Percentiles rank a stretch among this genome's conserved stretches.
These are phyloP conservation scores for Pelargonium nanum DNA, from an alignment of 345 rosid species.

Conservation along the genomic window DNA sequence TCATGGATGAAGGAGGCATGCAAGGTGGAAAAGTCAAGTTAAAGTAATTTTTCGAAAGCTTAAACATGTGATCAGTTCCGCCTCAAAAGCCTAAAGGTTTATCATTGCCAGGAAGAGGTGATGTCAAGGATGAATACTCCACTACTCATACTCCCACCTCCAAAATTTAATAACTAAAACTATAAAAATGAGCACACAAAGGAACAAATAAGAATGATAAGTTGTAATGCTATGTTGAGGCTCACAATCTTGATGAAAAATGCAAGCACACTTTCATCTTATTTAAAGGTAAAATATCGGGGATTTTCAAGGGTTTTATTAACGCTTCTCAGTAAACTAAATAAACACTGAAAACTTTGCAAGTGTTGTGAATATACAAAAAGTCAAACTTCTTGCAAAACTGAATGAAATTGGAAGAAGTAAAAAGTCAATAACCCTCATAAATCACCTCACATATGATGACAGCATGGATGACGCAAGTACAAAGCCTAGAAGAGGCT, in stretches of 20 bases:
- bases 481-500: neutral
- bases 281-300: neutral
- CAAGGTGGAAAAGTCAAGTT: neutral
- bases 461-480: neutral
- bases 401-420: neutral
- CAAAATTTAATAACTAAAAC: neutral
- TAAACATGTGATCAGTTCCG: neutral
- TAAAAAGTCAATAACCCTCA: neutral
- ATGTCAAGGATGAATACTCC: neutral
- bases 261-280: too few species aligned
- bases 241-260: too few species aligned
- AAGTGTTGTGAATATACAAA: neutral
- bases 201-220: neutral
- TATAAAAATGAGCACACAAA: too few species aligned
- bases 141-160: neutral
- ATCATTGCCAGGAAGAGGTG: neutral
- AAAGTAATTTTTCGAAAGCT: neutral
- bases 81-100: neutral
- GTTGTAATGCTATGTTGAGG: too few species aligned
- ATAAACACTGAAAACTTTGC: neutral
- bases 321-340: neutral
- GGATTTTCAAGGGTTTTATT: too few species aligned
- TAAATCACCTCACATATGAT: neutral
- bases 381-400: neutral
- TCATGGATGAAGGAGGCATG: too few species aligned